Evolutionary conservation across 2,329 filamentous ascomycete genomes (phyloP).

Genomic region (Coniochaeta hoffmannii): DNA sequence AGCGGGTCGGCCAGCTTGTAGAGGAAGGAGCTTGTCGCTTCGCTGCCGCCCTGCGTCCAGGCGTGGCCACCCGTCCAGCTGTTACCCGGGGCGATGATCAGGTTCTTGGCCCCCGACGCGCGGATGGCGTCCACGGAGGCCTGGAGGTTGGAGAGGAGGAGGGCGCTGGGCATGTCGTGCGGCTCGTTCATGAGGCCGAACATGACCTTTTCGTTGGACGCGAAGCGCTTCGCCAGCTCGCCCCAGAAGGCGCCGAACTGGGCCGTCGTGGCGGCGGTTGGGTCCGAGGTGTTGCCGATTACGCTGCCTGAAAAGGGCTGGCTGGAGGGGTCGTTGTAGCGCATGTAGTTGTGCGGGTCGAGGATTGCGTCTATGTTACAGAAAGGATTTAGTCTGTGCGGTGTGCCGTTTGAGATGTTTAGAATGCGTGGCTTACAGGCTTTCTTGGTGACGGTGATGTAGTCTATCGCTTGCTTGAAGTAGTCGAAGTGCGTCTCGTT

Average conservation of each 20-base stretch:
- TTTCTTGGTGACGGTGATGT: conserved; percentile 39
- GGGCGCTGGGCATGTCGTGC: conserved; percentile 38
- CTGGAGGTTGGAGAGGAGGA: conserved; percentile 39
- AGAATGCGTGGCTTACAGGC: conserved; percentile 18
- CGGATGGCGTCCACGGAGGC: conserved; percentile 38
- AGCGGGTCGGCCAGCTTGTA: conserved; percentile 35
- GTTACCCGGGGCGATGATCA: conserved; percentile 41
- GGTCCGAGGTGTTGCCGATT: conserved; percentile 38
- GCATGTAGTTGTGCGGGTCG: conserved; percentile 47
- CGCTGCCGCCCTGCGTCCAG: conserved; percentile 33
- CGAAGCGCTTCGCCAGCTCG: conserved; percentile 37
- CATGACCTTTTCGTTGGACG: conserved; percentile 37
- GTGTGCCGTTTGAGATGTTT: neutral
- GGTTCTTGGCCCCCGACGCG: conserved; percentile 31
- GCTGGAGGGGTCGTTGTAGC: conserved; percentile 41
- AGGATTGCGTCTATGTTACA: conserved; percentile 31
- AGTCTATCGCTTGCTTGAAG: conserved; percentile 39
- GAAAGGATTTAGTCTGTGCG: neutral
- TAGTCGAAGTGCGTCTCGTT: conserved; percentile 41
- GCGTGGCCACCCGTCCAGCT: conserved; percentile 40
- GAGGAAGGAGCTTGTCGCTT: conserved; percentile 30
- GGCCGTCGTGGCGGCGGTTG: conserved; percentile 34
- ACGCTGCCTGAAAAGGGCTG: conserved; percentile 40
- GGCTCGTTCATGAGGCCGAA: conserved; percentile 45
- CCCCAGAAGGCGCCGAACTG: conserved; percentile 42